Conservation (phyloP, 2,329 filamentous ascomycete genomes). For the Fusarium paranaense region DNA sequence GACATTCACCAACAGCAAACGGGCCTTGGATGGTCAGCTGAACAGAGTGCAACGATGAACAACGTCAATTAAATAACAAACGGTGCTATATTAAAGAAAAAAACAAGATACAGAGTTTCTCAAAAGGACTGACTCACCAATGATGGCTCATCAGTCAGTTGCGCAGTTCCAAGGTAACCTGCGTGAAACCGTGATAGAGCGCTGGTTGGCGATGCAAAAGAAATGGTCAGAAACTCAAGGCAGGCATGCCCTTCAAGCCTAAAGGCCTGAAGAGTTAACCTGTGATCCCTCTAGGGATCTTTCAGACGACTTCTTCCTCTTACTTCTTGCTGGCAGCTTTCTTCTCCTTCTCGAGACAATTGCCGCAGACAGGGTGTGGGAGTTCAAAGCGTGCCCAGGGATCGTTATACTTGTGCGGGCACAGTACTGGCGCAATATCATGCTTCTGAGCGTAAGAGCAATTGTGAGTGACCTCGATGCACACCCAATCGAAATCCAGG, state of each 20-base stretch:
- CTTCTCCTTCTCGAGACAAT: background rate
- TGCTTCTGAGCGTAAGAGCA: background rate
- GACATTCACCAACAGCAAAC: background rate
- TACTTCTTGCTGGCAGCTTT: background rate
- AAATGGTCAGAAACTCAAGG: background rate
- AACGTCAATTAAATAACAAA: background rate
- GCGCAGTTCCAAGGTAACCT: slow-evolving; percentile 1
- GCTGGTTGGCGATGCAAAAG: slow-evolving; percentile 5
- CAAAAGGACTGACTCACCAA: slow-evolving; percentile 1
- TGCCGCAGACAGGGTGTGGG: background rate
- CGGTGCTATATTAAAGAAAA: background rate
- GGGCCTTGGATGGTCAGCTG: background rate
- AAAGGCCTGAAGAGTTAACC: background rate
- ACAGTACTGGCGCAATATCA: background rate
- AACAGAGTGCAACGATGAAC: background rate
- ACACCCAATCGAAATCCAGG: background rate
- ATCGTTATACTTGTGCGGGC: background rate
- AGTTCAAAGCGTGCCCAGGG: too few species aligned
- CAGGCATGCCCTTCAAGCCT: background rate
- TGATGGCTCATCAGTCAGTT: background rate
- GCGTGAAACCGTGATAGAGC: slow-evolving; percentile 14
- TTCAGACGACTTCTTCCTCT: background rate
- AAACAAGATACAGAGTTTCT: background rate
- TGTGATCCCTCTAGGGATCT: background rate
- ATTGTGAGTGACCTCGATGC: background rate